Evolutionary conservation across 345 rosid genomes (phyloP), one percentile per base, ranked within the genome.

Genomic region (Hibiscus mutabilis): DNA sequence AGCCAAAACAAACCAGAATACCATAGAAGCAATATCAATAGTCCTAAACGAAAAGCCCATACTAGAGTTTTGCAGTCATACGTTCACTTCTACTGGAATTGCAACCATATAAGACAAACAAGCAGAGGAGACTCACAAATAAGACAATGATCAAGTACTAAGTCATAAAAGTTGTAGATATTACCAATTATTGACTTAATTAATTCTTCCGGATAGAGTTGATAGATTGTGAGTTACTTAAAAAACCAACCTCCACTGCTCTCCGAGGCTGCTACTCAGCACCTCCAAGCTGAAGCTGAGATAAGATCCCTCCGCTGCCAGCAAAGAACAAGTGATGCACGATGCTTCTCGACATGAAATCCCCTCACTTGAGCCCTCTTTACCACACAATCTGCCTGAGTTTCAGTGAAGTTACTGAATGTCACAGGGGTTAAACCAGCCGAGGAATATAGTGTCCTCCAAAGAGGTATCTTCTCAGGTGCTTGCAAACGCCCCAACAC

Each of bases 211-310:
- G 60, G 68, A 53, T 67, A 69, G 72, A 76, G 76, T 66, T 1
- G 52, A 73, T 74, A 69, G 69, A 15, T 71, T 64, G 75, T 68
- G 77, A 75, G 77, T 71, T 47, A 74, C 79, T 57, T 14, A 72
- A 60, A 55, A 76, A 76, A 47, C 64, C 46, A 69, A 68, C 77
- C 75, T 59, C 42, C 75, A 40, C 73, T 51, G 78, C 75, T 67
- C 16, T 52, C 65, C 58, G 22, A 60, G 21, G 21, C 57, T 51
- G 35, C 69, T 57, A 42, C 71, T 85, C 75, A 85, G 72, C 86
- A 81, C 73, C 81, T 85, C 88, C 88, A 85, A 52, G 88, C 88
- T 14, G 86, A 85, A 69, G 81, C 86, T 42, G 86, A 79, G 68
- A 83, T 81, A 40, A 85, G 86, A 66, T 85, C 86, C 40, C 81